phyloP scores from a whole-genome alignment of 768 basidiomycete genomes.

The Serpula lacrymans region DNA sequence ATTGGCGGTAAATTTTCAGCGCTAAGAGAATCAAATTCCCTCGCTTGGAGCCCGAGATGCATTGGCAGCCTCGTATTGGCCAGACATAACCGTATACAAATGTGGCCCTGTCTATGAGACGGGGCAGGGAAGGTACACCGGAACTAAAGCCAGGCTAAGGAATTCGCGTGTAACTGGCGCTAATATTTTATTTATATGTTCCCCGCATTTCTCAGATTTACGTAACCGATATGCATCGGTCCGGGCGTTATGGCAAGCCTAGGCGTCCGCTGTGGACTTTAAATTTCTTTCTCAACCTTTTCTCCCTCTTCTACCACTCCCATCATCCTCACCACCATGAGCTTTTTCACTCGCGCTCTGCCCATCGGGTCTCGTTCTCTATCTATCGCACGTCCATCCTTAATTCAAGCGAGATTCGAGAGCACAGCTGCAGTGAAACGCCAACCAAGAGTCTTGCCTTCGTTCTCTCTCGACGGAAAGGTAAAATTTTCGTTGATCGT shows the following conservation, averaged over 20 bases:
- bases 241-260: slow-evolving; percentile 7
- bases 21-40: too few relatives aligned
- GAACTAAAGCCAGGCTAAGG: too few relatives aligned
- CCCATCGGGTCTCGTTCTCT: slow-evolving; percentile 10
- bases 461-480: slow-evolving; percentile 79
- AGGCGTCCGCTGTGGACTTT: slow-evolving; percentile 6
- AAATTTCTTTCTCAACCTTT: slow-evolving; percentile 17
- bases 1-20: too few relatives aligned
- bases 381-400: slow-evolving; percentile 8
- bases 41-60: too few relatives aligned
- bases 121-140: too few relatives aligned
- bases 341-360: slow-evolving; percentile 23
- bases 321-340: slow-evolving; percentile 22
- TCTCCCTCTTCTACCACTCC: slow-evolving; percentile 9
- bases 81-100: too few relatives aligned
- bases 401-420: slow-evolving; percentile 17
- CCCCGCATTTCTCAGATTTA: slow-evolving; percentile 8
- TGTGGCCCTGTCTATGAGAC: too few relatives aligned
- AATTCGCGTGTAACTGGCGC: too few relatives aligned
- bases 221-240: slow-evolving; percentile 8
- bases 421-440: slow-evolving; percentile 22
- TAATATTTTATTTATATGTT: too few relatives aligned
- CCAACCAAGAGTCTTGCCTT: slow-evolving; percentile 54
- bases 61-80: too few relatives aligned
- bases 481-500: slow-evolving; percentile 29